Evolutionary conservation across 257 asterid species (phyloP), one percentile per base, ranked within the genome.

Genomic region (Fraxinus excelsior): DNA sequence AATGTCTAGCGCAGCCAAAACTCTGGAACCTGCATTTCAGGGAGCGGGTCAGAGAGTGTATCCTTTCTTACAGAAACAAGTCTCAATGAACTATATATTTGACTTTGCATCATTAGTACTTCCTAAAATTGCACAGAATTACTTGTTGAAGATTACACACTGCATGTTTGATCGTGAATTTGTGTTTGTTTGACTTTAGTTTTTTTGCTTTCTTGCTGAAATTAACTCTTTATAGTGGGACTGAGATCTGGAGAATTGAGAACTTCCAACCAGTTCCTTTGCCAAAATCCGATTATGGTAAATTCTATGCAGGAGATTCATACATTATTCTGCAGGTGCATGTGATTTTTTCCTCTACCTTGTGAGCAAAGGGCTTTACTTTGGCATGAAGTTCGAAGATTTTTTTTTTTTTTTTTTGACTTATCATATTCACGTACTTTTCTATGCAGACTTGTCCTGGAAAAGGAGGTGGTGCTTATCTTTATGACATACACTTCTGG

Each of bases 181-280:
- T 34, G 71, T 67, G 7, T 74, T 51, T 69, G 29, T 67, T 37
- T 44, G 75, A 26, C 19, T 66, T 62, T 34, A 62, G 11, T 0
- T 46, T 76, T 76, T 74, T 62, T 49, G 9, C 19, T 69, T 29
- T 79, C 80, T 80, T 73, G 88, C 76, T 82, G 68, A 71, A 65
- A 94, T 85, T 91, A 88, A 91, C 88, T 13, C 71, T 31, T 32
- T 5, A 7, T 67, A 94, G 99, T 79, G 99, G 99, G 71, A 89
- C 88, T n/a, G 99, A 94, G 78, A 92, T 94, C 49, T 94, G 99
- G 99, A 92, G 99, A 87, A 91, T 94, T 23, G 98, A 94, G 83
- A 89, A 90, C 85, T 92, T 95, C 82, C 92, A 85, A 75, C 99
- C 98, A 18, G 98, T 95, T 89, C 96, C 93, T 71, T 78, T 90